Conservation (phyloP, 495 filamentous ascomycete genomes). For the Apodospora peruviana region DNA sequence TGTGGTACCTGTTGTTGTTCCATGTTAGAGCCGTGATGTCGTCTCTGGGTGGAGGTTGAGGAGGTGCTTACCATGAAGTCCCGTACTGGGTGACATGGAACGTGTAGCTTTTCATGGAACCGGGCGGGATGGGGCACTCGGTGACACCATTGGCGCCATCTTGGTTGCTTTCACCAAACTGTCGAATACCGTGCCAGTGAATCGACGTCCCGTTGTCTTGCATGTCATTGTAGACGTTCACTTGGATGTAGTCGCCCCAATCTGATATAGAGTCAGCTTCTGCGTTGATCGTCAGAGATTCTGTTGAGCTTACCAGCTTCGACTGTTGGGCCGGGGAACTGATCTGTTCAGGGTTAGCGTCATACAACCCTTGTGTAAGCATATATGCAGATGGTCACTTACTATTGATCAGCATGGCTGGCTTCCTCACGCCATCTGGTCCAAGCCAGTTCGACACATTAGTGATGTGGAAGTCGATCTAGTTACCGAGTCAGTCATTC, state of each 20-base stretch:
- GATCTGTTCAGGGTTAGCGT: constrained; percentile 6
- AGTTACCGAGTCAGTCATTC: constrained; percentile 14
- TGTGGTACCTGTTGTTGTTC: constrained; percentile 44
- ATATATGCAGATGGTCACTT: background rate
- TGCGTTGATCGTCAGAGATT: background rate
- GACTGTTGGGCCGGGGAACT: constrained; percentile 22
- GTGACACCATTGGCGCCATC: constrained; percentile 43
- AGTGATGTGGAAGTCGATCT: constrained; percentile 27
- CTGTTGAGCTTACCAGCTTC: constrained; percentile 8
- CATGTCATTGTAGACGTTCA: constrained; percentile 52
- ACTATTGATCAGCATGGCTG: constrained; percentile 41
- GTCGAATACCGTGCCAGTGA: constrained; percentile 52
- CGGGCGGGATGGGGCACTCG: constrained; percentile 47
- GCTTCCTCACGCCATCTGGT: constrained; percentile 40
- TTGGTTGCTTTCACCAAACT: constrained; percentile 19
- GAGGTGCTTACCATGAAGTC: constrained; percentile 43
- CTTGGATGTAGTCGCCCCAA: constrained; percentile 54
- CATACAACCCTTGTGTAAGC: background rate
- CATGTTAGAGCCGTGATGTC: no score
- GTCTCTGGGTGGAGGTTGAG: no score
- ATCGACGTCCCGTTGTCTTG: constrained; percentile 38
- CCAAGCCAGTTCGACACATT: constrained; percentile 32
- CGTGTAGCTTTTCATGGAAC: constrained; percentile 21
- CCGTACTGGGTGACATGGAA: constrained; percentile 44
- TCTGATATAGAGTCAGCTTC: constrained; percentile 38